Evolutionary conservation across 1,284 basidiomycete species (phyloP), one percentile per base, ranked within the genome.

Genomic region (Ustilago trichophora): DNA sequence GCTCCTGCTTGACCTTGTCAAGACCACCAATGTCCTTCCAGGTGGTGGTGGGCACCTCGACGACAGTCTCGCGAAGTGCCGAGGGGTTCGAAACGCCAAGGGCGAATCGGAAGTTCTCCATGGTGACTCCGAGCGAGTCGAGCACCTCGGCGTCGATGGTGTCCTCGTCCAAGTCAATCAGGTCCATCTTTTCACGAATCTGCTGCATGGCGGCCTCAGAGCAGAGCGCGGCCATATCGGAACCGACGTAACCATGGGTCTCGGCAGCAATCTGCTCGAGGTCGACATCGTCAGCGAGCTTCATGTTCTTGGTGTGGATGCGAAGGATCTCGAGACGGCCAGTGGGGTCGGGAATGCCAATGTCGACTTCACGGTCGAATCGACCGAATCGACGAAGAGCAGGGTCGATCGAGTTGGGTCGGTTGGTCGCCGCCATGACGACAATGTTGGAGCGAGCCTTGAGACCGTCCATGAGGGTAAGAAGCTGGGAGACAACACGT

Each of bases 221-320:
- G 83, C 93, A 97, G 25, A 98, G 87, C 8, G 95, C 91, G 10
- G 95, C 96, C 60, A 98, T 83, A 86, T 98, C 96, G 36, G 96
- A 96, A 82, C 95, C 95, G 77, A 98, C 95, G 81, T 98, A 98
- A 83, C 95, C 95, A 83, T 98, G 95, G 4, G 95, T 98, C 83
- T 98, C 96, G 45, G 94, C 93, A 46, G 95, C 95, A 76, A 98
- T 98, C 88, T 91, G 76, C 16, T 98, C 95, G 52, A 98, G 87
- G 78, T 98, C 96, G 42, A 98, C 95, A 77, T 98, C 96, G 56
- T 98, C 94, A n/a, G 84, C 88, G 37, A 98, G 87, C 85, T 98
- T 98, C 95, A 98, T 98, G 86, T 98, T 98, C 89, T 98, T 98
- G 57, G 96, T 98, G 86, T 98, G 95, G 72, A 98, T 98, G 65